These are phyloP conservation scores for Collybiopsis confluens DNA, from an alignment of 768 basidiomycete species.

Conservation along the genomic window DNA sequence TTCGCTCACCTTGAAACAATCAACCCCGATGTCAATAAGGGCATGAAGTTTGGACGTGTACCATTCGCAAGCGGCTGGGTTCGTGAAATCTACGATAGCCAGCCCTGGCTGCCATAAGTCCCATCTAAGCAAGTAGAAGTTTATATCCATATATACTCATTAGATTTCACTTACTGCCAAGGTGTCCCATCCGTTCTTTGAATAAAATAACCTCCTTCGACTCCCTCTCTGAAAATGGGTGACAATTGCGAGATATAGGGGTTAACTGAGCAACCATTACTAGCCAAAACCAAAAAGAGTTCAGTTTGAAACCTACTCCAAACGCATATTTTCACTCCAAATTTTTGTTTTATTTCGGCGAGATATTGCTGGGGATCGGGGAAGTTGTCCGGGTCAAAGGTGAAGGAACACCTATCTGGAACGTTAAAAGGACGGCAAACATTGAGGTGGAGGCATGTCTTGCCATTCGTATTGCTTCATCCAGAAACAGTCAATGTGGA, in stretches of 20 bases:
- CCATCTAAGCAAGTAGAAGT: constrained; percentile 33
- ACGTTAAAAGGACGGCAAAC: constrained; percentile 19
- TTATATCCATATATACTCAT: background rate
- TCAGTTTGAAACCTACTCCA: constrained; percentile 58
- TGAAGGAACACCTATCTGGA: constrained; percentile 58
- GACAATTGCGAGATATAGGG: constrained; percentile 70
- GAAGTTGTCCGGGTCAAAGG: constrained; percentile 74
- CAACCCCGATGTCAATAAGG: constrained; percentile 52
- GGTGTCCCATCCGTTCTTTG: constrained; percentile 61
- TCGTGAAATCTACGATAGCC: constrained; percentile 60
- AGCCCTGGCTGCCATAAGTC: constrained; percentile 65
- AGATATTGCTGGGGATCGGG: constrained; percentile 66
- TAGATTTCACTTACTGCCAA: constrained; percentile 51
- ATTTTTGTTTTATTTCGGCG: constrained; percentile 53
- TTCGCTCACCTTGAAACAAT: constrained; percentile 50
- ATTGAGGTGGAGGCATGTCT: background rate
- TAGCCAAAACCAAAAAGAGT: background rate
- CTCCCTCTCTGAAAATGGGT: constrained; percentile 65
- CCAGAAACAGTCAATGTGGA: constrained; percentile 78
- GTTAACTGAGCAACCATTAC: constrained; percentile 43
- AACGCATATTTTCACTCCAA: constrained; percentile 67
- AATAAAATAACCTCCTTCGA: constrained; percentile 65
- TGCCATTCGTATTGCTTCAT: constrained; percentile 70
- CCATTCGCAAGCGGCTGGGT: constrained; percentile 53
- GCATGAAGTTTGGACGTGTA: constrained; percentile 44